Conservation (phyloP, 345 rosid genomes). For the Dimocarpus longan region DNA sequence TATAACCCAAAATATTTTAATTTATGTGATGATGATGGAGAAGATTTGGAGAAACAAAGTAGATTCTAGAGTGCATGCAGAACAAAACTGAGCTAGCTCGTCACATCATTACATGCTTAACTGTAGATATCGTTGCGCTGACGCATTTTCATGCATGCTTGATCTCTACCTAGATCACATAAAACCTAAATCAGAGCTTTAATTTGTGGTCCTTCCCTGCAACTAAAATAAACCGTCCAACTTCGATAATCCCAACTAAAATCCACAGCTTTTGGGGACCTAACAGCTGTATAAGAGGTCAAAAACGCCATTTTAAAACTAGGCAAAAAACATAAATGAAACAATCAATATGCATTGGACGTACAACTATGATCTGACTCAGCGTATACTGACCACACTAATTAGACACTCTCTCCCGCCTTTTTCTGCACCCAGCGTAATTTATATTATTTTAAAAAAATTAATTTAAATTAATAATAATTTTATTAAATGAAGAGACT, state of each 20-base stretch:
- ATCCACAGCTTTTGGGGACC: background rate
- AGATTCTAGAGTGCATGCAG: background rate
- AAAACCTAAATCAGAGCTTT: background rate
- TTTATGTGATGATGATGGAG: background rate
- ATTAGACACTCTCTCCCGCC: slow-evolving; percentile 1
- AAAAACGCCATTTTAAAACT: slow-evolving; percentile 6
- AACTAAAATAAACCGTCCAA: too few relatives aligned
- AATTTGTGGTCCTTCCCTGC: background rate
- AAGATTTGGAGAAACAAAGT: slow-evolving; percentile 6
- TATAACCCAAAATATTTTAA: background rate
- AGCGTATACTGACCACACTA: slow-evolving; percentile 10
- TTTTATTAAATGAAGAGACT: background rate
- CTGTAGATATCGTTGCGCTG: background rate
- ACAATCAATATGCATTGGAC: slow-evolving; percentile 10
- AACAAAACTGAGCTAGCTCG: background rate
- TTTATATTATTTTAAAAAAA: background rate
- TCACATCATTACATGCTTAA: background rate
- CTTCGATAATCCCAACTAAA: background rate
- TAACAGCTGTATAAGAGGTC: slow-evolving; percentile 24
- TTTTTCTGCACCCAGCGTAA: background rate
- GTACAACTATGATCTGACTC: slow-evolving; percentile 24
- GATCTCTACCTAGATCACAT: background rate
- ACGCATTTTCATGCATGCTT: slow-evolving; percentile 10
- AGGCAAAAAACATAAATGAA: background rate
- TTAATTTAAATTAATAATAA: too few relatives aligned